These are phyloP conservation scores for Tuber magnatum DNA, from an alignment of 495 filamentous ascomycete genomes.

Conservation along the genomic window DNA sequence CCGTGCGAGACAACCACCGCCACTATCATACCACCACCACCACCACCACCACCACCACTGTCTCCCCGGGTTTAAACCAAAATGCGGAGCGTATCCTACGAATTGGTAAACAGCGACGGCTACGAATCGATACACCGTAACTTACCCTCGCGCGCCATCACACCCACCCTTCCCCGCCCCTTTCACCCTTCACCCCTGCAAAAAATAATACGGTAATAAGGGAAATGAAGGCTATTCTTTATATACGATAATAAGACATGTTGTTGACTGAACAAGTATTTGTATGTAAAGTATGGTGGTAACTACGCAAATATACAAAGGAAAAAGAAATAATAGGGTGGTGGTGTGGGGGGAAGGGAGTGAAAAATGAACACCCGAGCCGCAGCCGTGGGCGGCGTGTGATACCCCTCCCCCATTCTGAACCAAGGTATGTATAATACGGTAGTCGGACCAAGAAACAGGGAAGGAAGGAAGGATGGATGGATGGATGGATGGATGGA, in stretches of 20 bases:
- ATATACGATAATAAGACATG: neutral
- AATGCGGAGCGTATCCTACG: neutral
- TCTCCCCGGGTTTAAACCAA: neutral
- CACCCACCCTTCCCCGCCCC: neutral
- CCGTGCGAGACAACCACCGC: neutral
- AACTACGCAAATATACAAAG: neutral
- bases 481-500: no score
- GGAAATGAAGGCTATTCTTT: neutral
- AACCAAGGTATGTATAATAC: neutral
- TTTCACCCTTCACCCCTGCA: neutral
- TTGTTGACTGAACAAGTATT: neutral
- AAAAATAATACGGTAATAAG: neutral
- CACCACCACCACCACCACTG: no score
- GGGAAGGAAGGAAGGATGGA: neutral
- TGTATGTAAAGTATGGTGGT: neutral
- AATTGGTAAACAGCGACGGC: neutral
- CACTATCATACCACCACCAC: constrained; percentile 1
- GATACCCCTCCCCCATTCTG: neutral
- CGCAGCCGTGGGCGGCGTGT: neutral
- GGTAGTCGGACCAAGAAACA: neutral
- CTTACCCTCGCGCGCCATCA: neutral
- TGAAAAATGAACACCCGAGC: constrained; percentile 5
- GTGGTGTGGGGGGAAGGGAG: constrained; percentile 6
- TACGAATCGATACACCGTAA: neutral
- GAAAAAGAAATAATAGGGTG: neutral